phyloP scores from a whole-genome alignment of 306 rosid species.

The Sindora glabra region DNA sequence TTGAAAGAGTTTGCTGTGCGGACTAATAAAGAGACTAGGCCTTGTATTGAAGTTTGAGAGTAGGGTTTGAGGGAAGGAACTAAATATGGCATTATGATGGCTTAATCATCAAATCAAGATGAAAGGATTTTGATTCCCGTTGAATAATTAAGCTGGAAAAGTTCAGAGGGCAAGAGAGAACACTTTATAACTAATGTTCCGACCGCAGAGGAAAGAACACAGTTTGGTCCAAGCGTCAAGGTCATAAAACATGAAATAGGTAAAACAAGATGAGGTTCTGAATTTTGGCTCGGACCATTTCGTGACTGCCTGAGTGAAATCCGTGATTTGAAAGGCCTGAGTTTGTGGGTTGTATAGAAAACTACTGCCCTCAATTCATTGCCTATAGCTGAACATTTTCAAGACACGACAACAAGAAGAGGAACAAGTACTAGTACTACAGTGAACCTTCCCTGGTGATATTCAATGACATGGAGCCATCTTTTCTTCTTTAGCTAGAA shows the following conservation, averaged over 20 bases:
- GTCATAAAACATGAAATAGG: conserved; percentile 3
- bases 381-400: conserved; percentile 7
- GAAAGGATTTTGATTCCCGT: conserved; percentile 16
- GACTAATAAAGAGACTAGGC: no score
- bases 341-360: conserved; percentile 23
- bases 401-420: conserved; percentile 23
- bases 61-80: conserved; percentile 9
- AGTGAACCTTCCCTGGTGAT: not conserved
- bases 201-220: conserved; percentile 14
- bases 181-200: conserved; percentile 25
- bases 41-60: conserved; percentile 27
- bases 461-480: no score
- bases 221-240: not conserved
- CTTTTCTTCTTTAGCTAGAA: no score
- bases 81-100: conserved; percentile 6
- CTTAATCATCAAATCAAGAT: conserved; percentile 56
- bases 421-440: not conserved
- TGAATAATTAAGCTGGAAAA: conserved; percentile 11
- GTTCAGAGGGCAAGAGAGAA: conserved; percentile 22
- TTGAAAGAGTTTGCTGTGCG: no score
- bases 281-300: conserved; percentile 10
- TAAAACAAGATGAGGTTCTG: conserved; percentile 4
- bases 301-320: conserved; percentile 1
- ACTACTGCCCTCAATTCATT: conserved; percentile 25
- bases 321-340: conserved; percentile 25